Conservation (phyloP, 208 protist genomes). For the Leptomonas pyrrhocoris region DNA sequence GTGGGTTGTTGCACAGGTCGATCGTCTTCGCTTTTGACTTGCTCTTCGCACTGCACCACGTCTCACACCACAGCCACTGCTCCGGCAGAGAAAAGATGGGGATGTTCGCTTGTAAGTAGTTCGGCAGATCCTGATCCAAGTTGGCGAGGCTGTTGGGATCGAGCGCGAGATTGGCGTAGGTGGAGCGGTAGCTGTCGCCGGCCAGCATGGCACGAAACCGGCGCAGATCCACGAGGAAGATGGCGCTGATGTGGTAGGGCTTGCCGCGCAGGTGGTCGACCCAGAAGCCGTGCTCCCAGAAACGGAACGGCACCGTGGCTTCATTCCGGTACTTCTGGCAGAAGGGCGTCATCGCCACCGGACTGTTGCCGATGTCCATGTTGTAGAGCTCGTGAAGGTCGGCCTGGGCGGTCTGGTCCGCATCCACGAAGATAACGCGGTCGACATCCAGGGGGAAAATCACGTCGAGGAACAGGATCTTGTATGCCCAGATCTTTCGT, state of each 20-base stretch:
- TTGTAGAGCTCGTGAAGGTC: slow-evolving; percentile 96
- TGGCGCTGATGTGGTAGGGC: slow-evolving; percentile 98
- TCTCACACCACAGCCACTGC: slow-evolving; percentile 99
- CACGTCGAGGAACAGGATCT: slow-evolving; percentile 99
- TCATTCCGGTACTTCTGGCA: slow-evolving; percentile 88
- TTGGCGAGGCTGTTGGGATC: slow-evolving; percentile 94
- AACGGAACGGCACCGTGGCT: slow-evolving; percentile 93
- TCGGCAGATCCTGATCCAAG: slow-evolving; percentile 97
- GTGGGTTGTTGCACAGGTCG: slow-evolving; percentile 97
- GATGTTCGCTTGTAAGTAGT: slow-evolving; percentile 94
- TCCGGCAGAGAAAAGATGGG: slow-evolving; percentile 97
- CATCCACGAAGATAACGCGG: slow-evolving; percentile 98
- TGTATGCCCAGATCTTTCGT: slow-evolving; percentile 99
- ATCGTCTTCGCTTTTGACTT: slow-evolving; percentile 97
- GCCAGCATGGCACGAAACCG: slow-evolving; percentile 84
- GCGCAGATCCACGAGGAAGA: slow-evolving; percentile 97
- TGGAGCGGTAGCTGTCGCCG: slow-evolving; percentile 92
- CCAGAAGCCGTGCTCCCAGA: slow-evolving; percentile 96
- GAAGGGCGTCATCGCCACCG: slow-evolving; percentile 98
- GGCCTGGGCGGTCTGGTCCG: slow-evolving; percentile 94
- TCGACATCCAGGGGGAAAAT: slow-evolving; percentile 98
- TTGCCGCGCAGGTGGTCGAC: slow-evolving; percentile 87
- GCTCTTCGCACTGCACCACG: slow-evolving; percentile 95
- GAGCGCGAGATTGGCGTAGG: slow-evolving; percentile 86
- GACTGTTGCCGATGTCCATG: slow-evolving; percentile 94